phyloP scores from a whole-genome alignment of 805 yeast genomes.

The Wickerhamiella azymoides region DNA sequence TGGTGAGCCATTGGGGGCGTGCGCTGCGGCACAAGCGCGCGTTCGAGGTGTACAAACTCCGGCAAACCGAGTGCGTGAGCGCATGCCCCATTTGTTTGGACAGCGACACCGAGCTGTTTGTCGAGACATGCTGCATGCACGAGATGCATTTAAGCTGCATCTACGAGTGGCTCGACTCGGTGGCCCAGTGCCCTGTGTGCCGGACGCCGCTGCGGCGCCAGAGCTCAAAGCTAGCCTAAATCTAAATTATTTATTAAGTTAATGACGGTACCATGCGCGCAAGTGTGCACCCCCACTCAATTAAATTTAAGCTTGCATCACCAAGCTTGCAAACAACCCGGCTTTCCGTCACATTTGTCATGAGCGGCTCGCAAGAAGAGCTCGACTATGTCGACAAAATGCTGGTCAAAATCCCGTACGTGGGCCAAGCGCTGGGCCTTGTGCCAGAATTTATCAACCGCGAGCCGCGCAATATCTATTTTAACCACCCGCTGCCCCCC shows the following conservation, averaged over 20 bases:
- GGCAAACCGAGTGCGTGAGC: not conserved
- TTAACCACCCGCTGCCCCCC: constrained; percentile 38
- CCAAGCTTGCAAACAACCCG: not conserved
- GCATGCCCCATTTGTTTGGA: constrained; percentile 11
- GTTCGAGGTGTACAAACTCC: not conserved
- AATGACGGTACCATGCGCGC: too few relatives aligned
- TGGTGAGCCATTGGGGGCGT: not conserved
- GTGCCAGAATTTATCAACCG: constrained; percentile 11
- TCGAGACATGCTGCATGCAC: constrained; percentile 9
- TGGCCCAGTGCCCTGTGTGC: constrained; percentile 10
- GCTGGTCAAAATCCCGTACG: constrained; percentile 14
- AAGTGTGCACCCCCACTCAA: too few relatives aligned
- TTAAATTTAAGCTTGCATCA: not conserved
- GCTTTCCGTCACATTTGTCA: not conserved
- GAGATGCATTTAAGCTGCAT: constrained; percentile 9
- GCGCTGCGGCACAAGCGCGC: constrained; percentile 9
- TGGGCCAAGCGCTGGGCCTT: constrained; percentile 15
- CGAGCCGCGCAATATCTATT: constrained; percentile 31
- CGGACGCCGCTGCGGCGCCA: not conserved
- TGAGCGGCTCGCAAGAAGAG: not conserved
- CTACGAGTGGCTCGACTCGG: constrained; percentile 6
- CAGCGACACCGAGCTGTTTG: not conserved
- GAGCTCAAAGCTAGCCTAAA: too few relatives aligned
- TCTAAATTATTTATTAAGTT: not conserved
- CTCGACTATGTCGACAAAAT: constrained; percentile 20